Evolutionary conservation across 805 yeast genomes (phyloP), one percentile per base, ranked within the genome.

Genomic region (Metschnikowia sp.): DNA sequence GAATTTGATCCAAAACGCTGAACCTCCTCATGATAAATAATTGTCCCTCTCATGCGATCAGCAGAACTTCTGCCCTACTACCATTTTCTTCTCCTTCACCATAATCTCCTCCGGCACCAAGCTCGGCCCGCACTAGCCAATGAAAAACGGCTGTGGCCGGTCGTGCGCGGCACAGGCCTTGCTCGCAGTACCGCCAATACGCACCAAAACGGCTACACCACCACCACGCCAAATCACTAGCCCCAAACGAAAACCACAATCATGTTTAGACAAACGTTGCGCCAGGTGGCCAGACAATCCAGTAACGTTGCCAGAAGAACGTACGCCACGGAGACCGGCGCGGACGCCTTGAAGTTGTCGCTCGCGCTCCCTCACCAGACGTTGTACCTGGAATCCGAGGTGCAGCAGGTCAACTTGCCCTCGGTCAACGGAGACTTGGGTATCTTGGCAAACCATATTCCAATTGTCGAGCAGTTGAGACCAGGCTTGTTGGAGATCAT

Each of bases 401-500:
- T 73, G 45, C 67, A 70, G 57, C 77, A 94, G 79, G 98, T 94
- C 60, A 94, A 94, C 77, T 78, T 94, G 59, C 99, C 99, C 65
- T 95, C 96, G 55, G 79, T 85, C 63, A 84, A 94, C 58, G 99
- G 99, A 70, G 95, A 88, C 67, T 82, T 92, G 73, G 99, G 99
- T 88, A 82, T 94, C 57, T 77, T 94, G 66, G 97, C 98, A 61
- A 86, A 88, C 77, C 99, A 94, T 83, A 96, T 94, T 64, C 98
- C 99, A 63, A 82, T 87, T 62, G 89, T 92, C 56, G 98, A 94
- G 77, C 96, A 94, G 79, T 83, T 94, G 69, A 81, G 84, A 65
- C 96, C 99, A 61, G 99, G 99, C 72, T 79, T 94, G 53, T 86
- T 94, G 62, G 97, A 91, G 72, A 83, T 94, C 65, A 85, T 88